Percentiles rank a stretch among this genome's conserved stretches.
Conservation (phyloP, 2,329 filamentous ascomycete genomes). For the Apiospora sp. region DNA sequence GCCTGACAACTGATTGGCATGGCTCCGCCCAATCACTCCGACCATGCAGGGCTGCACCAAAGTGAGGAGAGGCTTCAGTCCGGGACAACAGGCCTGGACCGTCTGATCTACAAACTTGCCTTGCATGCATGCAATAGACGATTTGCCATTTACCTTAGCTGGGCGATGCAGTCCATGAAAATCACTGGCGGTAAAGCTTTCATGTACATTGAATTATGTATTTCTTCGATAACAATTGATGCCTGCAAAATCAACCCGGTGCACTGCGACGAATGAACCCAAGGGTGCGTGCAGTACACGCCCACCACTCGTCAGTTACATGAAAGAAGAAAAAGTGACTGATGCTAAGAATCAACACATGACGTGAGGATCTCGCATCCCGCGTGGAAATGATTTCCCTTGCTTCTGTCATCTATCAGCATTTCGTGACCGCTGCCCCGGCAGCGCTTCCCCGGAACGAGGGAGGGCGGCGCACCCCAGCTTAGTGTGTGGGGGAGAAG, state of each 20-base stretch:
- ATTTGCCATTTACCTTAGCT: background rate
- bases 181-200: background rate
- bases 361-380: conserved; percentile 17
- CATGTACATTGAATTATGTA: background rate
- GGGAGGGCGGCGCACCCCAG: conserved; percentile 1
- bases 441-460: conserved; percentile 18
- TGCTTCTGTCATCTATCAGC: conserved; percentile 14
- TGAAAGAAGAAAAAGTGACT: background rate
- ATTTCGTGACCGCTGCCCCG: conserved; percentile 4
- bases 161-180: background rate
- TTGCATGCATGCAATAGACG: background rate
- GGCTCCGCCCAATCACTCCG: conserved; percentile 19
- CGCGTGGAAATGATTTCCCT: conserved; percentile 18
- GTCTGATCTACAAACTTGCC: conserved; percentile 3
- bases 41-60: conserved; percentile 11
- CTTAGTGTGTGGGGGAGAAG: conserved; percentile 21
- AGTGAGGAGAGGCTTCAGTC: background rate
- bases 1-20: background rate
- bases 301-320: background rate
- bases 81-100: conserved; percentile 5
- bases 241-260: too few relatives aligned
- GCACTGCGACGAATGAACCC: background rate
- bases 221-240: background rate
- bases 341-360: conserved; percentile 1
- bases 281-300: background rate